A percentile compares a stretch with the other conserved stretches of the same genome.
phyloP scores from a whole-genome alignment of 1,139 yeast genomes.

The Spencermartinsiella ligniputridi region DNA sequence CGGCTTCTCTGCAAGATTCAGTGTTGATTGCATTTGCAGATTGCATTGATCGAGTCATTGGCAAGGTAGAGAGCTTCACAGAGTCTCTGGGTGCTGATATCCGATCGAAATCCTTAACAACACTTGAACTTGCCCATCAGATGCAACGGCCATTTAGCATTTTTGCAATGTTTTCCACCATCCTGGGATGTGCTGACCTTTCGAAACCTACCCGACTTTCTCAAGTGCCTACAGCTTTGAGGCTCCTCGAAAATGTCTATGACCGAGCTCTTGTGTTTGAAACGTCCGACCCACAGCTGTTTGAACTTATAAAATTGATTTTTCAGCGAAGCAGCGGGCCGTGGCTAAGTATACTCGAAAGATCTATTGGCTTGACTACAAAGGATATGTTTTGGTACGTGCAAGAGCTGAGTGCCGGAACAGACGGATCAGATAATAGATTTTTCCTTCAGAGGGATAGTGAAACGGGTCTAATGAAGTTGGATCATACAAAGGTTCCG shows the following conservation, averaged over 20 bases:
- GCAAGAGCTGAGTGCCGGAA: conserved; percentile 9
- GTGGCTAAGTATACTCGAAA: conserved; percentile 23
- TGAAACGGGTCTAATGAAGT: conserved; percentile 10
- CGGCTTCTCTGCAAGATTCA: conserved; percentile 16
- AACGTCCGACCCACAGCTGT: conserved; percentile 18
- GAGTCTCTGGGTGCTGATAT: conserved; percentile 1
- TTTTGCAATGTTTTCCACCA: conserved; percentile 23
- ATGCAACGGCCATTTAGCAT: conserved; percentile 20
- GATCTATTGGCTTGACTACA: conserved; percentile 22
- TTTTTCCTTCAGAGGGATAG: conserved; percentile 15
- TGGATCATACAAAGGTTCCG: conserved; percentile 18
- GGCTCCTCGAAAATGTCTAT: conserved; percentile 26
- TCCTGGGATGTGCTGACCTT: conserved; percentile 32
- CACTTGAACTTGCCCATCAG: conserved; percentile 17
- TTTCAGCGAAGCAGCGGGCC: conserved; percentile 22
- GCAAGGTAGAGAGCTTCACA: conserved; percentile 15
- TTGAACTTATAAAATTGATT: conserved; percentile 19
- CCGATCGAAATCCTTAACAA: not conserved
- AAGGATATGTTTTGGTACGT: conserved; percentile 15
- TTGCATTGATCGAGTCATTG: conserved; percentile 24
- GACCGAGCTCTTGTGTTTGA: conserved; percentile 20
- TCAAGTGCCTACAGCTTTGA: conserved; percentile 24
- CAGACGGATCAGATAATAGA: conserved; percentile 6
- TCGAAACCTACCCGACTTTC: conserved; percentile 19
- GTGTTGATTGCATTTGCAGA: conserved; percentile 28